These are phyloP conservation scores for Beauveria medogensis DNA, from an alignment of 2,329 filamentous ascomycete species.

Conservation along the genomic window DNA sequence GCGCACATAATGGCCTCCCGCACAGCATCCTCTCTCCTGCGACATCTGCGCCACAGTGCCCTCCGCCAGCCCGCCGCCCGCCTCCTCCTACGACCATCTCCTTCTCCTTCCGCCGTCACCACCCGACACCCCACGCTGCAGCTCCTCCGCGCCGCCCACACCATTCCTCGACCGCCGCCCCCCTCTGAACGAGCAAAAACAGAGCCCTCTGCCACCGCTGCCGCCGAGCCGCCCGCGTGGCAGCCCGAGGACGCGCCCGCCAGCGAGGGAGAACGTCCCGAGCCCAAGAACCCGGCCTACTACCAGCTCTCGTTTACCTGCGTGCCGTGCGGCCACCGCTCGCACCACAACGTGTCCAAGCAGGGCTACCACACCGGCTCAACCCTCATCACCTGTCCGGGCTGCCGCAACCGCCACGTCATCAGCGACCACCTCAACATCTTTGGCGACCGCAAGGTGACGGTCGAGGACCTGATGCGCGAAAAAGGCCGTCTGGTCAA, in stretches of 20 bases:
- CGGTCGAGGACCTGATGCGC: slow-evolving; percentile 68
- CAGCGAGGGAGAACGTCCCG: slow-evolving; percentile 23
- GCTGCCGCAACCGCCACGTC: slow-evolving; percentile 78
- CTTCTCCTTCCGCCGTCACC: slow-evolving; percentile 8
- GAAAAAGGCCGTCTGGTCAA: slow-evolving; percentile 69
- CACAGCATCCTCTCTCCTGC: slow-evolving; percentile 15
- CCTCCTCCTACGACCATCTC: slow-evolving; percentile 5
- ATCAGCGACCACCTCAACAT: slow-evolving; percentile 83
- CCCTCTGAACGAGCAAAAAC: background rate
- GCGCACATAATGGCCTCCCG: slow-evolving; percentile 23
- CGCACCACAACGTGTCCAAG: slow-evolving; percentile 80
- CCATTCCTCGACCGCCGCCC: slow-evolving; percentile 27
- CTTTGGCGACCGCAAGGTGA: slow-evolving; percentile 62
- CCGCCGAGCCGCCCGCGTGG: background rate
- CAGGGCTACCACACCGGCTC: slow-evolving; percentile 92
- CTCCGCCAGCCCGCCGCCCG: slow-evolving; percentile 11
- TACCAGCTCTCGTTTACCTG: slow-evolving; percentile 93
- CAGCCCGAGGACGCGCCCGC: slow-evolving; percentile 15
- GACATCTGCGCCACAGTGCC: slow-evolving; percentile 10
- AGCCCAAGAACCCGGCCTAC: slow-evolving; percentile 46
- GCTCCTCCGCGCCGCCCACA: slow-evolving; percentile 24
- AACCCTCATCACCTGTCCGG: slow-evolving; percentile 79
- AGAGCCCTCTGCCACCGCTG: background rate
- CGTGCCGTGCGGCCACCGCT: slow-evolving; percentile 71
- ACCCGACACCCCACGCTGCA: slow-evolving; percentile 11